These are phyloP conservation scores for Phanerochaete carnosa DNA, from an alignment of 768 basidiomycete genomes.

Conservation along the genomic window DNA sequence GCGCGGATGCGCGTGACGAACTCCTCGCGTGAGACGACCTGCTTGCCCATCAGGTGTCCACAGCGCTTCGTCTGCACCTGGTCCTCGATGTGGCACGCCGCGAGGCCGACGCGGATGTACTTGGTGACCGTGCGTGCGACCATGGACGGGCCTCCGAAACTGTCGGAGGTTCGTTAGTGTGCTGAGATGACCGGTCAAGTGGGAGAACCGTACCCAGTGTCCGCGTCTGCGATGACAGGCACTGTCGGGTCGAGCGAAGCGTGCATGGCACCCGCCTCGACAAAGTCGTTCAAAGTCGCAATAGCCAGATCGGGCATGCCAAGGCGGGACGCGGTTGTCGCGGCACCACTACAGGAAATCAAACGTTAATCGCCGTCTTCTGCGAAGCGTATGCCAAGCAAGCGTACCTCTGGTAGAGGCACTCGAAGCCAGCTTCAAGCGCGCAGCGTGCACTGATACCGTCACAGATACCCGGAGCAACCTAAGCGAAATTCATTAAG, in stretches of 20 bases:
- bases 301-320: constrained; percentile 80
- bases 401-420: constrained; percentile 68
- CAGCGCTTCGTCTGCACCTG: constrained; percentile 83
- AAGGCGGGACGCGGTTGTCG: constrained; percentile 75
- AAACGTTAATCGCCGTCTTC: neutral
- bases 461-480: constrained; percentile 78
- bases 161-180: constrained; percentile 9
- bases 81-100: constrained; percentile 77
- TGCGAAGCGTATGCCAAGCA: neutral
- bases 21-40: constrained; percentile 77
- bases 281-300: constrained; percentile 76
- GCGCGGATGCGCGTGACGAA: constrained; percentile 73
- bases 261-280: constrained; percentile 37
- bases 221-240: constrained; percentile 78
- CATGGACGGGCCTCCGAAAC: constrained; percentile 72
- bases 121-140: constrained; percentile 74
- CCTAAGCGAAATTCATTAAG: constrained; percentile 30
- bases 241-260: constrained; percentile 45
- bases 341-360: constrained; percentile 51
- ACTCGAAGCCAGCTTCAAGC: constrained; percentile 74
- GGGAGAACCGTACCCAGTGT: constrained; percentile 56
- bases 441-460: constrained; percentile 80
- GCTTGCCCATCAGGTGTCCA: constrained; percentile 77
- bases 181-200: neutral
- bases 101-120: constrained; percentile 67